Conservation (phyloP, 305 asterid species). For the Withania somnifera region DNA sequence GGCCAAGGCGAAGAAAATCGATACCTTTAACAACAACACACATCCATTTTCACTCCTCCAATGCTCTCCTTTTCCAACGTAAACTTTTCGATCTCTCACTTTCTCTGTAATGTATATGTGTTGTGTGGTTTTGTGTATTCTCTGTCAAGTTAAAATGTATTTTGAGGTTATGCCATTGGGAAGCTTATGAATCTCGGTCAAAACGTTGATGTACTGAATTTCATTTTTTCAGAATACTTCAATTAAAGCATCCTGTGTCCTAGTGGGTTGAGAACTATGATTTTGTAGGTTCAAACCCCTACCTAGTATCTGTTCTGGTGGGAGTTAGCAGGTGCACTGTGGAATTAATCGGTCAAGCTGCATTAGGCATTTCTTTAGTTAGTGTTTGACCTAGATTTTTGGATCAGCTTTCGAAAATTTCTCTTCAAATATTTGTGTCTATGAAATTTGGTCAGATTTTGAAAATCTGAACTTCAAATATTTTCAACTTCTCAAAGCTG, state of each 20-base stretch:
- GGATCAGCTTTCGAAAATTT: background rate
- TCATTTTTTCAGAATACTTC: background rate
- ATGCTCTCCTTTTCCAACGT: slow-evolving; percentile 35
- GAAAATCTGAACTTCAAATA: background rate
- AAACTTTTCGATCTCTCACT: background rate
- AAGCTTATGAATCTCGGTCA: background rate
- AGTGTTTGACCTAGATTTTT: background rate
- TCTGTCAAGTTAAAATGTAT: no score
- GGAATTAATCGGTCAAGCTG: background rate
- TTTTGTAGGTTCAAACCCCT: background rate
- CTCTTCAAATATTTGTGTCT: background rate
- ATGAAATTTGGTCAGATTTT: background rate
- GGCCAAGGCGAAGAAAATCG: slow-evolving; percentile 9
- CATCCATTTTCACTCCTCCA: slow-evolving; percentile 24
- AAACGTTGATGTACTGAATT: background rate
- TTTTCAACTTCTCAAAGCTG: background rate
- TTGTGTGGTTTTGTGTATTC: background rate
- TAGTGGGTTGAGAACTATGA: background rate
- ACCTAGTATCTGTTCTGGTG: background rate
- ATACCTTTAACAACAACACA: slow-evolving; percentile 20
- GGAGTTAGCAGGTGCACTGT: background rate
- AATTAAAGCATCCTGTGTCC: background rate
- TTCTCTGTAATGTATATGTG: background rate
- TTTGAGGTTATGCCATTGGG: no score
- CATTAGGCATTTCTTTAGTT: background rate